Evolutionary conservation across 1,139 yeast genomes (phyloP).

Genomic region (Kluyveromyces sp.): DNA sequence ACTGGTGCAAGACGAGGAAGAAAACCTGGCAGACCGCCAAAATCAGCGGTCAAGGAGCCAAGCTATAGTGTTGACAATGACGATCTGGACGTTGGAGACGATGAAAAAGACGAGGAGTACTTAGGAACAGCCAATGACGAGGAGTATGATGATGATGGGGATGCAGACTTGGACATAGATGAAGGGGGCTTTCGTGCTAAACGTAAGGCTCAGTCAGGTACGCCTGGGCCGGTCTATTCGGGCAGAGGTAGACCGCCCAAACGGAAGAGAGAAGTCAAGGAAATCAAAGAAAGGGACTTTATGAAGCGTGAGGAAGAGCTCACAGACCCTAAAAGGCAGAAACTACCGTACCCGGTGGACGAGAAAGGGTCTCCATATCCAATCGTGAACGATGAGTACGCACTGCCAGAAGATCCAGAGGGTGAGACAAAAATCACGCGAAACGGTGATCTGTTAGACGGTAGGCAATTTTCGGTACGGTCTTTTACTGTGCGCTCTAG

Average conservation of each 20-base stretch:
- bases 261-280: conserved; percentile 14
- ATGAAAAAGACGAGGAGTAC: conserved; percentile 23
- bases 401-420: conserved; percentile 69
- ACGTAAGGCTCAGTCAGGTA: conserved; percentile 1
- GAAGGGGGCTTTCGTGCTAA: conserved; percentile 15
- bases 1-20: not conserved
- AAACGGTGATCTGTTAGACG: conserved; percentile 64
- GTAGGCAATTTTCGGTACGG: conserved; percentile 72
- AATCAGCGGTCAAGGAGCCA: conserved; percentile 21
- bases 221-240: conserved; percentile 1
- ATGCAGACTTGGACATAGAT: conserved; percentile 16
- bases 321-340: conserved; percentile 16
- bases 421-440: conserved; percentile 71
- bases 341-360: conserved; percentile 30
- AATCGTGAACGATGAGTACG: conserved; percentile 72
- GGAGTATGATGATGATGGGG: conserved; percentile 17
- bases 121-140: conserved; percentile 26
- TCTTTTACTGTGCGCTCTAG: conserved; percentile 72
- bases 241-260: conserved; percentile 34
- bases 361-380: conserved; percentile 42
- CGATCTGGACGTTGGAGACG: conserved; percentile 25
- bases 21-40: conserved; percentile 12
- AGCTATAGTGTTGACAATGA: conserved; percentile 26
- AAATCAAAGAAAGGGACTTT: not conserved
- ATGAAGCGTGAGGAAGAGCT: conserved; percentile 1